Evolutionary conservation across 495 filamentous ascomycete genomes (phyloP), one percentile per base, ranked within the genome.

Genomic region (Podospora australis): DNA sequence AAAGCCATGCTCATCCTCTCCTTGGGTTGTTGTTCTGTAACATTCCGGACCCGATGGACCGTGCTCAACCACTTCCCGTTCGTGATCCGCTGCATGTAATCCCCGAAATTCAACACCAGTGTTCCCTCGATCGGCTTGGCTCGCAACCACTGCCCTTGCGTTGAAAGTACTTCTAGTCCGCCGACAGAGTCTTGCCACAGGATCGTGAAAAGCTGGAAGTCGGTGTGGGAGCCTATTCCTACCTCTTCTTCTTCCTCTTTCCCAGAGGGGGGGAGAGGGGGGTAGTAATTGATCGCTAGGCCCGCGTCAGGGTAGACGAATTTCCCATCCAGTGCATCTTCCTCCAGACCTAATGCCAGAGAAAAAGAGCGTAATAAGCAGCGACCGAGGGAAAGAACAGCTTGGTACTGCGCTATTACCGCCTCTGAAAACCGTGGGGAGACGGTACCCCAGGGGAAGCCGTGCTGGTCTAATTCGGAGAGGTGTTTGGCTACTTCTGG

Each of bases 71-170:
- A 81, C 46, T 59, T 55, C 23, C 79, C 78, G 49, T 85, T 86
- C 4, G 78, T 81, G 42, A 81, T 71, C n/a, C 79, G 64, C 69
- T 80, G 74, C 68, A 84, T 68, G 56, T 79, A 79, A 55, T 85
- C 82, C 0, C 75, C 81, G 46, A 86, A 78, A 59, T 85, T 85
- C 26, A 86, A 78, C 3, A 86, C 81, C 21, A 83, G 67, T 1
- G 80, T 77, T 5, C 77, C 79, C 16, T 70, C 56, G n/a, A 81
- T 62, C 0, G 80, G 80, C 29, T 61, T 60, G 9, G 66, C 80
- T 44, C 73, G 68, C 21, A 84, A 62, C 79, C 78, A 84, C 46
- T 72, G 70, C 0, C 77, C 77, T 11, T 67, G 55, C n/a, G 60
- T 61, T 17, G 68, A 72, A 13, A 78, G 46, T 0, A 81, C 78